Evolutionary conservation across 106 monocot species (phyloP), one percentile per base, ranked within the genome.

Genomic region (Alisma plantagoaquatica): DNA sequence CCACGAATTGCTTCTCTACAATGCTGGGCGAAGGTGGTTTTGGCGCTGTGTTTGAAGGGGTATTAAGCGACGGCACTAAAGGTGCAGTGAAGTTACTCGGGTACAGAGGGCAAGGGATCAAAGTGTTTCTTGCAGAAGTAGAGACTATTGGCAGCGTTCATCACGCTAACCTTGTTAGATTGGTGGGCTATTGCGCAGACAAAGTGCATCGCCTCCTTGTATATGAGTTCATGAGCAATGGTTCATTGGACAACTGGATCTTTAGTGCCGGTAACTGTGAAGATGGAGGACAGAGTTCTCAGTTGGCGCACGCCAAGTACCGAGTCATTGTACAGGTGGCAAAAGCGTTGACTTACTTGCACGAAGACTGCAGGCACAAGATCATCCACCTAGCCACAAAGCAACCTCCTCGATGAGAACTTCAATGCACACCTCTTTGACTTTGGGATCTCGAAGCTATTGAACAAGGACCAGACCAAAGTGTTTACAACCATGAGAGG

Each of bases 11-110:
- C 60, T 83, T 83, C 46, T 53, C 33, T 8, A 55, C 29, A 27
- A 75, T 75, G 53, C 60, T 83, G 0, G 83, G 83, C 1, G 30
- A 75, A 57, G 83, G 83, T 23, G 83, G 83, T 19, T 78, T 83
- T 51, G 83, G 83, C 2, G 65, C 74, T 19, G 83, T 83, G 10
- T 83, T 63, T 42, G 69, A 81, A n/a, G 76, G 81, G 35, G 46
- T 10, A 17, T 60, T 81, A 5, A 3, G 61, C 54, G 26, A 22
- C 10, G 74, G 69, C 7, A 22, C 25, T 0, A 73, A 44, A 48
- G 53, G 76, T 32, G 81, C 76, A 22, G 76, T 81, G 22, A 81
- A 81, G 51, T 42, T 71, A 10, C 42, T 76, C 42, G 59, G 46
- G 22, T 52, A 60, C 21, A 49, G 63, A 42, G 53, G 43, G 0